Evolutionary conservation across 257 asterid species (phyloP).

Genomic region (Handroanthus guayacan): DNA sequence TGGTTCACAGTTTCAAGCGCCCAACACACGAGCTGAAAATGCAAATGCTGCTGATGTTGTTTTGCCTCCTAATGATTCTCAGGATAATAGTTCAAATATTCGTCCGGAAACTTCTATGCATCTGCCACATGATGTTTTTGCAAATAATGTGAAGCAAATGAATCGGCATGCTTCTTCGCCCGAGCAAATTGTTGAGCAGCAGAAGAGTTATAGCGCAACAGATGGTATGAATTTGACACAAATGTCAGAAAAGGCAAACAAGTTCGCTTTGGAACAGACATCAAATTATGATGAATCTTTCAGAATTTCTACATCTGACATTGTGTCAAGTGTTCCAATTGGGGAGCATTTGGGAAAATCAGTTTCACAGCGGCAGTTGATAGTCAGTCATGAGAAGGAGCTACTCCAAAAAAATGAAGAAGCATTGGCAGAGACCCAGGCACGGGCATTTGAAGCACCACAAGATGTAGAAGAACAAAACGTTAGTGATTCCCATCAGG

Average conservation of each 20-base stretch:
- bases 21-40: constrained; percentile 51
- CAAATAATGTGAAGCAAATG: constrained; percentile 42
- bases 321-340: constrained; percentile 40
- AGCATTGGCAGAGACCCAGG: constrained; percentile 38
- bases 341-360: constrained; percentile 45
- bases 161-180: constrained; percentile 50
- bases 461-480: constrained; percentile 45
- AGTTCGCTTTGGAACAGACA: constrained; percentile 37
- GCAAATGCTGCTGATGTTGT: constrained; percentile 46
- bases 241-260: constrained; percentile 40
- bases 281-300: constrained; percentile 44
- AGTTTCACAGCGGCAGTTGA: constrained; percentile 33
- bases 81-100: constrained; percentile 51
- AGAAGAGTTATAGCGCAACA: constrained; percentile 31
- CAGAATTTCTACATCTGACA: constrained; percentile 37
- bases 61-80: constrained; percentile 56
- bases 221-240: constrained; percentile 40
- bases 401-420: constrained; percentile 36
- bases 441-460: constrained; percentile 40
- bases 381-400: constrained; percentile 38
- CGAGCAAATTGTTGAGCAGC: constrained; percentile 52
- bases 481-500: constrained; percentile 30
- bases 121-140: constrained; percentile 61
- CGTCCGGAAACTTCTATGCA: constrained; percentile 51
- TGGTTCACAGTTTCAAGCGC: constrained; percentile 55